phyloP scores from a whole-genome alignment of 2,329 filamentous ascomycete species.

The Sarocladium brachiariae region DNA sequence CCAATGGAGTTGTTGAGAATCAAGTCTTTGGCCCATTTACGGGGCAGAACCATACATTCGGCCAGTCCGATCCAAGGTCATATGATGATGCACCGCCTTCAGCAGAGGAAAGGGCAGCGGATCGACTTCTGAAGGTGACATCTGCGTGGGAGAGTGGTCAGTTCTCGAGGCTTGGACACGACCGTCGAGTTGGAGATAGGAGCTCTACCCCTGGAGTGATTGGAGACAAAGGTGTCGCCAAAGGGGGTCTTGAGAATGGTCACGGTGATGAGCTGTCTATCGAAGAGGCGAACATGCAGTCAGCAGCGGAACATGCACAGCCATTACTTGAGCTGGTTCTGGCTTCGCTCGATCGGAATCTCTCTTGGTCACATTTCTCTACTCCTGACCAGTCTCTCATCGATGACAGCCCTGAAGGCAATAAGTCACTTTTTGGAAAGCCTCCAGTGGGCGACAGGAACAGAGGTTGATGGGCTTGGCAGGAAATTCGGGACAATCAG shows the following conservation, averaged over 20 bases:
- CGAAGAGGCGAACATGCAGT: constrained; percentile 30
- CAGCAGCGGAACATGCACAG: constrained; percentile 30
- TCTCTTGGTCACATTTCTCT: background rate
- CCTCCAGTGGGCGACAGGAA: background rate
- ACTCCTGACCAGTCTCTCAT: constrained; percentile 2
- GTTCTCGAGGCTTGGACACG: background rate
- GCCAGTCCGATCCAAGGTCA: background rate
- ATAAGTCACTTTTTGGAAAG: constrained; percentile 3
- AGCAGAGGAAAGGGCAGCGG: background rate
- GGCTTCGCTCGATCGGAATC: constrained; percentile 19
- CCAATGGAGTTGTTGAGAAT: background rate
- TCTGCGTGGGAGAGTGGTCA: background rate
- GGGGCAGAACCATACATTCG: background rate
- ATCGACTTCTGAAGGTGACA: background rate
- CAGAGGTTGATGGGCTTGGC: background rate
- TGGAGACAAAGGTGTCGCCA: constrained; percentile 22
- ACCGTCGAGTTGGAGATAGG: background rate
- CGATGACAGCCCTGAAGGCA: background rate
- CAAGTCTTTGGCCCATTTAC: background rate
- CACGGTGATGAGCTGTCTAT: constrained; percentile 14
- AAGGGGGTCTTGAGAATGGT: constrained; percentile 22
- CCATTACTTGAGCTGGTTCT: constrained; percentile 37
- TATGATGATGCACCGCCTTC: background rate
- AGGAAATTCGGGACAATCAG: background rate
- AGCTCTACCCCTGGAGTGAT: constrained; percentile 26